phyloP scores from a whole-genome alignment of 2,329 filamentous ascomycete species.

The Aspergillus arachidicola region DNA sequence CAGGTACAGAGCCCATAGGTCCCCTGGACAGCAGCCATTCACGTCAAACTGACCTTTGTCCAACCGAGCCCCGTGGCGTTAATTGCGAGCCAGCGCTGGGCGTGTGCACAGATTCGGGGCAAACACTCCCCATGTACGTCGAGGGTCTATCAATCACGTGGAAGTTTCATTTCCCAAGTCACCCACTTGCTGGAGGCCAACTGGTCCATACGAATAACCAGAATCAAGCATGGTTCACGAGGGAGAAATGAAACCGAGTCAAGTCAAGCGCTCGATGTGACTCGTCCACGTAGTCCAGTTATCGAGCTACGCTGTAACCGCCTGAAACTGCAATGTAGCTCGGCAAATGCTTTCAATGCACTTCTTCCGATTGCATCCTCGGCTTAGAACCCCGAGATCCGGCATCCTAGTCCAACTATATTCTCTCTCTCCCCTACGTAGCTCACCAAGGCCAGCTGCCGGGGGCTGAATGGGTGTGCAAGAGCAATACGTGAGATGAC shows the following conservation, averaged over 20 bases:
- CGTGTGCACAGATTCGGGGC: not conserved
- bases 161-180: no score
- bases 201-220: not conserved
- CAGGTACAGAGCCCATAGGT: not conserved
- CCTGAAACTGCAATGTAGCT: not conserved
- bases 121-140: not conserved
- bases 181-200: not conserved
- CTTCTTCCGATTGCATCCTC: not conserved
- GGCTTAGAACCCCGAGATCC: not conserved
- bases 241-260: not conserved
- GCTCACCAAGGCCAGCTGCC: no score
- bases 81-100: not conserved
- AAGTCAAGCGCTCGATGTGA: no score
- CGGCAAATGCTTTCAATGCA: not conserved
- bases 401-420: not conserved
- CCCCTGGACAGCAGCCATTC: not conserved
- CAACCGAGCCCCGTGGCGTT: conserved; percentile 2
- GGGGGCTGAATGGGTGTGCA: not conserved
- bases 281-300: no score
- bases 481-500: not conserved
- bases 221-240: not conserved
- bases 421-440: not conserved
- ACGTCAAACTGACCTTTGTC: not conserved
- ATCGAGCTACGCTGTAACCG: no score
- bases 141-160: conserved; percentile 3